Evolutionary conservation across 176 grass and related monocot genomes (phyloP), one percentile per base, ranked within the genome.

Genomic region (Avena eriantha): DNA sequence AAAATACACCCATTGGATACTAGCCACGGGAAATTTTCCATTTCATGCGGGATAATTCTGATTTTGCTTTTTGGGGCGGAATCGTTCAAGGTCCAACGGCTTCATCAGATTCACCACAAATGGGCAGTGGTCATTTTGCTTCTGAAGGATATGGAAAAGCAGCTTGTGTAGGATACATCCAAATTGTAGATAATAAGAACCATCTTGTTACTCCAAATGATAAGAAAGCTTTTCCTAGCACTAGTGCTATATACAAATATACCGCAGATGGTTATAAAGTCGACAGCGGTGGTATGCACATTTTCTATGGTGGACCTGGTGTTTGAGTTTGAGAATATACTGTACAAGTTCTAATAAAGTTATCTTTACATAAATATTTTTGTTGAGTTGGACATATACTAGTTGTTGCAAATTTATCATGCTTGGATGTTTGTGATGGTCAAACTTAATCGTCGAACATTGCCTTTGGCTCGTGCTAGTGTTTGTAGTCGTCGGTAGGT

Each of bases 91-190:
- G 26, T 0, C 79, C 69, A 1, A 50, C 43, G 0, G 54, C 41
- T 3, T 45, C 34, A 21, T n/a, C 16, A 6, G 8, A 73, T 0
- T 69, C 69, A 22, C 79, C 46, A 19, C 43, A 8, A 2, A 87
- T 87, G 84, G 88, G 88, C 0, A 87, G 89, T 14, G 84, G 89
- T 0, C 89, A 72, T 60, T 90, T 87, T n/a, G 78, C 89, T 3
- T 15, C 1, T 0, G 72, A 90, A 83, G 61, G 84, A 15, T 87
- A 19, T 7, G 57, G 17, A 65, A 90, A 80, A 35, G 79, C 80
- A 6, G 73, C 80, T 4, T 84, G 59, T 66, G 31, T 80, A 14
- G 48, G 13, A 12, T 18, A 73, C 6, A 39, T 83, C 10, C 35
- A 34, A 9, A 60, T 87, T 18, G 36, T 73, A 10, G 51, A 87